Base-by-base conservation (phyloP, 2,329 filamentous ascomycete species). In the Calonectria pseudoturangicola region DNA sequence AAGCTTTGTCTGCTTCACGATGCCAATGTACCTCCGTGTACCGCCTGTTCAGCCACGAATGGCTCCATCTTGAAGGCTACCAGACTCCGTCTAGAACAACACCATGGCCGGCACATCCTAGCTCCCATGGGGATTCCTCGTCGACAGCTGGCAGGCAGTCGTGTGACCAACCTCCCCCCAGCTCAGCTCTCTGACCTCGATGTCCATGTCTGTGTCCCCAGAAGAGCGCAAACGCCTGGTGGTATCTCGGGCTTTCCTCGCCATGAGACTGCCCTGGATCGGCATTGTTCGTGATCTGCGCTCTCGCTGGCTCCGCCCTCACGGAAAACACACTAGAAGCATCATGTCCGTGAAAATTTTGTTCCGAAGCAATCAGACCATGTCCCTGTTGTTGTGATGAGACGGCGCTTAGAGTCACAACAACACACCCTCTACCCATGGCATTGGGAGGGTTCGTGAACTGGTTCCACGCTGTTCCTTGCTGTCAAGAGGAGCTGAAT, bases 1-100 rank as follows among this genome's bases (percentile, higher is more conserved):
- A 67, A 51, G 43, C 33, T 50, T 68, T 48, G 47, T 21, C 15
- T 58, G 28, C 10, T 21, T 18, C 58, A 72, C 45, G 58, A 63
- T 67, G 64, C 45, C 54, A 41, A 62, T 63, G 65, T 72, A 68
- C 65, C 21, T 65, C 18, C 13, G 39, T 28, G 48, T 68, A 68
- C 64, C 21, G 45, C 39, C 36, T 50, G 56, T 58, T 27, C 48
- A 28, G 18, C 25, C 65, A 12, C 41, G 47, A 56, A 39, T 8
- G 39, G 64, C 33, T 65, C 64, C 69, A 64, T 68, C 43, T 21
- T 39, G 6, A 16, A 41, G 30, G 30, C 16, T 33, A 54, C 45
- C 15, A 33, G 27, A 28, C 51, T 43, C 25, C 47, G 18, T 56
- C 48, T 25, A 70, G 56, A 51, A 48, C 64, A 36, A 39, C 50